These are phyloP conservation scores for Schrenkiella parvula DNA, from an alignment of 345 rosid genomes.

Conservation along the genomic window DNA sequence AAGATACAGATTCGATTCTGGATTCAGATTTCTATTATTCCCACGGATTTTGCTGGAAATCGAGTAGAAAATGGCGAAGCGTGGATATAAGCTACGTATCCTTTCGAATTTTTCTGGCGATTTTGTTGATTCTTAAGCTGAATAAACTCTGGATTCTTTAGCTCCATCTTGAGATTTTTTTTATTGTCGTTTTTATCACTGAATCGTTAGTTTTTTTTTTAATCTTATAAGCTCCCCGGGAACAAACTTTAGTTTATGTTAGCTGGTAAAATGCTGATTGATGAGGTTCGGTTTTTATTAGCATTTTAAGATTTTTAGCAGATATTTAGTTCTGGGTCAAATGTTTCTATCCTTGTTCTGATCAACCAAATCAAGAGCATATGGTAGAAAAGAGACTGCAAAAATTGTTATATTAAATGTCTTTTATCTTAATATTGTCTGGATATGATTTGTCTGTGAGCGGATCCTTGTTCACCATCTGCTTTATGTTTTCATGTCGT, in stretches of 20 bases:
- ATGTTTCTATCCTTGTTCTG: conserved; percentile 7
- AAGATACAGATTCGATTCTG: conserved; percentile 16
- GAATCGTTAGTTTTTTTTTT: conserved; percentile 9
- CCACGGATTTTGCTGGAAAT: conserved; percentile 7
- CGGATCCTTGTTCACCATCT: neutral
- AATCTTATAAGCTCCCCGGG: neutral
- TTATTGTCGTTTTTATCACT: neutral
- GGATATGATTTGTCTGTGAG: neutral
- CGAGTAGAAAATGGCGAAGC: conserved; percentile 60
- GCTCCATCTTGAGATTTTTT: neutral
- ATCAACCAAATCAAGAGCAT: neutral
- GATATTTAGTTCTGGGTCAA: neutral
- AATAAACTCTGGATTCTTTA: neutral
- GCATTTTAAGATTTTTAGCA: neutral
- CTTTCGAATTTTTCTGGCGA: conserved; percentile 26
- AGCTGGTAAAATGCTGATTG: neutral
- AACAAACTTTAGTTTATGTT: conserved; percentile 3
- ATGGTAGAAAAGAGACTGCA: neutral
- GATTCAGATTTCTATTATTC: conserved; percentile 13
- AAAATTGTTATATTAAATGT: neutral
- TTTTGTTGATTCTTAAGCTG: conserved; percentile 5
- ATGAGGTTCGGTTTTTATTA: neutral
- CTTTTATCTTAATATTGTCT: neutral
- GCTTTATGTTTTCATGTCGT: neutral
- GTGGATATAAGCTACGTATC: conserved; percentile 99